Base-by-base conservation (phyloP, 371 early-diverging fungal genomes). In the Dinochytrium kinnereticum region DNA sequence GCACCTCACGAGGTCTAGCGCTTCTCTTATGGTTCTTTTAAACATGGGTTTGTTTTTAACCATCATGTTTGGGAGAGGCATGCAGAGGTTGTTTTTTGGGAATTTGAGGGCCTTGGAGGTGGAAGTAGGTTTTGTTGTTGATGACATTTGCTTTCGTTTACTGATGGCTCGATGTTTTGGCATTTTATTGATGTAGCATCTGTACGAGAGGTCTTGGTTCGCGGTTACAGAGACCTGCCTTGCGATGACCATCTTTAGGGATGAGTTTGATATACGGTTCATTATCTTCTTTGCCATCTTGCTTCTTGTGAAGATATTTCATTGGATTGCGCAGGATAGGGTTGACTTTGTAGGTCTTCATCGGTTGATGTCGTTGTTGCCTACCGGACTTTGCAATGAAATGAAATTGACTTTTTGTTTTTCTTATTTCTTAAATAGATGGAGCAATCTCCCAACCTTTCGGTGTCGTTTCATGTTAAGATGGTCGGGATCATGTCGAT, bases 181-280 rank as follows among this genome's bases (percentile, higher is more conserved):
- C 31, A n/a, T n/a, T 26, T 57, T 30, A 30, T 78, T 40, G n/a
- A n/a, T n/a, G n/a, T 79, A 96, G 94, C 97, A 96, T 76, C 83
- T 97, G 30, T 96, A 96, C 72, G 97, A 98, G 78, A 87, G 93
- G 28, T 92, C 95, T 2, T 97, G 98, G 98, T 94, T 95, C 78
- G 94, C 97, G 19, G 91, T 97, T 40, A 95, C 96, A 37, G 98
- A 98, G 79, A 95, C 95, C 1, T 94, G 94, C 73, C 80, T 98
- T 36, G 98, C 97, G 28, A 93, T 97, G 92, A 96, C 97, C 7
- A 92, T 97, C 61, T 95, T 98, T 85, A 89, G 95, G 51, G 95
- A 96, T 80, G 95, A 95, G 76, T 97, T 97, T 76, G 93, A 96
- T 74, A 82, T 93, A 13, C 91, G 85, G 24, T 96, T 94, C 76